Evolutionary conservation across 768 basidiomycete species (phyloP), one percentile per base, ranked within the genome.

Genomic region (Psilocybe azurescens): DNA sequence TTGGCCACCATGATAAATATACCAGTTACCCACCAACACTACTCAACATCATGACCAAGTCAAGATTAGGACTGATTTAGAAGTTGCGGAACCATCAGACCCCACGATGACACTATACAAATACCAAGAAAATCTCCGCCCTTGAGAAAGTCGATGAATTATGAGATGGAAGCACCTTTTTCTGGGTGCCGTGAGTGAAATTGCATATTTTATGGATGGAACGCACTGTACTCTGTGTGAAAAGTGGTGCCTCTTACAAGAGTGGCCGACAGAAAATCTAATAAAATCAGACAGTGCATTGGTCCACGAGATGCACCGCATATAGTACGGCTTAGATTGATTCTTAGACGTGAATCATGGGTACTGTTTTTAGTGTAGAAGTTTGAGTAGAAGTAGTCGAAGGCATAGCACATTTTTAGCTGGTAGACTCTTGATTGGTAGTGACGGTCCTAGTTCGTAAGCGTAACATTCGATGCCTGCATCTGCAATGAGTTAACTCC

Each of bases 41-140:
- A 39, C 38, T 39, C n/a, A 14, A 44, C 28, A 44, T 46, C 41
- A 47, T 32, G 41, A 30, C 55, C 14, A 44, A 30, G 24, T n/a
- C 5, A 29, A 24, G 29, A 46, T 47, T 29, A 10, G n/a, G 41
- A 44, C 41, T 44, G 41, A 14, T 11, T 44, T 44, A 47, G 55
- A 56, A 18, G 41, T 14, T 5, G n/a, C 30, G 14, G 46, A 9
- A 47, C 30, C 55, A 41, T 18, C 32, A 55, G 38, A 24, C 9
- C 53, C 53, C 36, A 41, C 46, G 13, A 56, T 56, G 9, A 32
- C 24, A 55, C 54, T 46, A 24, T 14, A 39, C 29, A 56, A n/a
- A 32, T 47, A 44, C 44, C 55, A 56, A 46, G 55, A 56, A 29
- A 32, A 7, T 30, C 38, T 10, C 38, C 38, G 41, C 18, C 41